Evolutionary conservation across 495 filamentous ascomycete species (phyloP), one percentile per base, ranked within the genome.

Genomic region (Tuber melanosporum): DNA sequence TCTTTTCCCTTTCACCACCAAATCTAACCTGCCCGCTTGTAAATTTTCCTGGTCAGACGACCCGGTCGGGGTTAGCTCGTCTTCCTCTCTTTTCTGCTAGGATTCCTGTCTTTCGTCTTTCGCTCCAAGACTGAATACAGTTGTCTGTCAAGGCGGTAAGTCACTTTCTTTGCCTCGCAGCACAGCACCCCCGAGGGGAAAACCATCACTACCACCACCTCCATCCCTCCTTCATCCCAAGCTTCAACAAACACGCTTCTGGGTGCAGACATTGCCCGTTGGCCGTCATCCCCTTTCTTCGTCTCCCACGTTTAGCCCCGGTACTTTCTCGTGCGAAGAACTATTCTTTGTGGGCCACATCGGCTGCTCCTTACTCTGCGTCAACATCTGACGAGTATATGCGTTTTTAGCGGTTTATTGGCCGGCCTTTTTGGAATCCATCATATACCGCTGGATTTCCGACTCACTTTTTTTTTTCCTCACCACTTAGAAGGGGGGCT

Each of bases 331-430:
- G 47, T 36, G 43, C 72, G n/a, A 32, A 66, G n/a, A 66, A 32
- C 22, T 66, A 10, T 32, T 66, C 46, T 74, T 77, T 72, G 57
- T 77, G 72, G 66, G 43, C 62, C 46, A 42, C 66, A 74, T 77
- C 47, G 47, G 72, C 74, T 74, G 75, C 69, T 74, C 47, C 79
- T 79, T 75, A 70, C n/a, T 73, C 71, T 73, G 71, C 69, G 26
- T 47, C 77, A 79, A 74, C 26, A 80, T 80, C 78, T 80, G 73
- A 80, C 78, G 47, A 80, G 71, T 78, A 78, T 71, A 80, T 80
- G 78, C 73, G 78, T 75, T 74, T 80, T 71, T 79, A 80, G 78
- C 46, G 57, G 73, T 75, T 74, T 66, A 79, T 79, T 80, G 77
- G 78, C 62, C 73, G 78, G 73, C 77, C 74, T 71, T 80, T 80